A percentile compares a stretch with the other conserved stretches of the same genome.
Conservation (phyloP, 352 stramenopile genomes). For the Elongisporangium prolatum region DNA sequence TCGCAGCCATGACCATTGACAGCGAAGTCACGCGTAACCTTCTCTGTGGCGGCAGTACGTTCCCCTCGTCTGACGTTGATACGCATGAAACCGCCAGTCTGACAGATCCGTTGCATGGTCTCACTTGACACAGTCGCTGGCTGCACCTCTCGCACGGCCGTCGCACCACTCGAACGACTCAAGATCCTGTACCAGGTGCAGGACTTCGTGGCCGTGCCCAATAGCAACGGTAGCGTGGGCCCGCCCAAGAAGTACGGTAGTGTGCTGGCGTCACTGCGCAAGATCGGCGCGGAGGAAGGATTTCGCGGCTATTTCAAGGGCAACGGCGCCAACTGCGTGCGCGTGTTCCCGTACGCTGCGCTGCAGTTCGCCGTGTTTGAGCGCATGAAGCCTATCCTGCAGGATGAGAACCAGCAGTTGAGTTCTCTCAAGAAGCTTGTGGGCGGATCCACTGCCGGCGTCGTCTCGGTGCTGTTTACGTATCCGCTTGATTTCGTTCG, state of each 20-base stretch:
- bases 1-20: not conserved
- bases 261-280: slow-evolving; percentile 47
- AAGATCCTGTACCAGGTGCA: slow-evolving; percentile 84
- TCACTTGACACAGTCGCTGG: slow-evolving; percentile 38
- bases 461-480: slow-evolving; percentile 62
- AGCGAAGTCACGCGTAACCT: slow-evolving; percentile 37
- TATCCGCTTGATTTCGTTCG: slow-evolving; percentile 76
- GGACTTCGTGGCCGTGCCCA: slow-evolving; percentile 32
- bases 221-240: slow-evolving; percentile 4
- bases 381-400: slow-evolving; percentile 44
- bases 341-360: slow-evolving; percentile 73
- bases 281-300: slow-evolving; percentile 63
- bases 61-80: not conserved
- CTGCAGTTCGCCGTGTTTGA: slow-evolving; percentile 77
- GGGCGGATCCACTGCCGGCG: slow-evolving; percentile 50
- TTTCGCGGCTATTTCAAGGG: slow-evolving; percentile 64
- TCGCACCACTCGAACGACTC: slow-evolving; percentile 67
- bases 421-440: slow-evolving; percentile 47
- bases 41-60: slow-evolving; percentile 69
- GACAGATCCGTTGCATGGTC: not conserved
- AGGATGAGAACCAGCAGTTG: slow-evolving; percentile 30
- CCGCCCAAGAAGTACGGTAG: slow-evolving; percentile 37
- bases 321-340: slow-evolving; percentile 78
- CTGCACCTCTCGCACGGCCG: slow-evolving; percentile 60
- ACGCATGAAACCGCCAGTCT: slow-evolving; percentile 1